Evolutionary conservation across 441 rosid species (phyloP).

Genomic region (California macrophylla): DNA sequence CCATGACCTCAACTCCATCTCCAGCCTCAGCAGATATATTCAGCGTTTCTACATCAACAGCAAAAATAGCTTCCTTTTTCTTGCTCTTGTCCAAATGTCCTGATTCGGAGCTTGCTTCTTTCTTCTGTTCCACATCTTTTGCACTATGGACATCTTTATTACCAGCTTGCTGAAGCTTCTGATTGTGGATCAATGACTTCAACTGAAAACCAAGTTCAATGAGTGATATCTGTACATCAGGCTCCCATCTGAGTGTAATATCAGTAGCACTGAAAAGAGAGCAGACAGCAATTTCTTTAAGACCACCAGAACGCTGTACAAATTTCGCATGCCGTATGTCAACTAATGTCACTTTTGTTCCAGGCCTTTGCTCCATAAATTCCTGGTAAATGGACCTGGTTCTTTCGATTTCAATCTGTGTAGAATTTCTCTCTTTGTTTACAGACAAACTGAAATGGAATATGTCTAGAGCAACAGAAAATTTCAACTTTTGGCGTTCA

Average conservation of each 20-base stretch:
- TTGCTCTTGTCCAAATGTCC: constrained; percentile 50
- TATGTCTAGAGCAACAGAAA: constrained; percentile 70
- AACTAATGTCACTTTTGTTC: constrained; percentile 52
- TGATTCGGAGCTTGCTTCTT: constrained; percentile 35
- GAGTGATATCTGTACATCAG: constrained; percentile 77
- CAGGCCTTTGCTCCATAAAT: constrained; percentile 44
- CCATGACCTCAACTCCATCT: constrained; percentile 77
- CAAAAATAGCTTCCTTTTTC: constrained; percentile 89
- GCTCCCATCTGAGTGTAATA: constrained; percentile 85
- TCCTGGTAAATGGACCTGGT: constrained; percentile 82
- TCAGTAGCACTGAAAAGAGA: constrained; percentile 95
- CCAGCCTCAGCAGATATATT: constrained; percentile 79
- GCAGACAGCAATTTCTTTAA: constrained; percentile 75
- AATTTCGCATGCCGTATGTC: constrained; percentile 87
- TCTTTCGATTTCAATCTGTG: constrained; percentile 87
- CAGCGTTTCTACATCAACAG: constrained; percentile 83
- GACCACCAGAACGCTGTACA: constrained; percentile 86
- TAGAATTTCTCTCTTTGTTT: constrained; percentile 87
- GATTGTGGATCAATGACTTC: constrained; percentile 51
- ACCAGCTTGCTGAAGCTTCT: constrained; percentile 45
- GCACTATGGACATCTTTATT: constrained; percentile 33
- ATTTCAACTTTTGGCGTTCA: constrained; percentile 55
- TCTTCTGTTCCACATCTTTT: constrained; percentile 38
- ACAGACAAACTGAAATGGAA: constrained; percentile 55
- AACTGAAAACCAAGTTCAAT: constrained; percentile 66